phyloP scores from a whole-genome alignment of 2,329 filamentous ascomycete species.

The Setomelanomma holmii region DNA sequence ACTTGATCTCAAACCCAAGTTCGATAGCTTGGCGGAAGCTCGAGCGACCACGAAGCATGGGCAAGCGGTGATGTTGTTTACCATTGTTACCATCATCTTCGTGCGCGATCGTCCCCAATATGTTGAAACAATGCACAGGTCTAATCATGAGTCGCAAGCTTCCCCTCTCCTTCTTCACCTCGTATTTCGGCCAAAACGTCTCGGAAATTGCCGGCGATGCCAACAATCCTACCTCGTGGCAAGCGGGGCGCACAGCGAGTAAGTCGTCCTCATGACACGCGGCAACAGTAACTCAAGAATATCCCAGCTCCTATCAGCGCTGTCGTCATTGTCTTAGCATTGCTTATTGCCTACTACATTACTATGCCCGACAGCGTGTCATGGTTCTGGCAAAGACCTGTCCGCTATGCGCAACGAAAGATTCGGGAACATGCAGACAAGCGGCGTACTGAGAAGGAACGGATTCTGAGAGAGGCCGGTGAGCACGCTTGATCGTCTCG shows the following conservation, averaged over 20 bases:
- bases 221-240: conserved; percentile 4
- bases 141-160: conserved; percentile 3
- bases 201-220: conserved; percentile 12
- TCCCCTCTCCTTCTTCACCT: conserved; percentile 17
- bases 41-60: conserved; percentile 8
- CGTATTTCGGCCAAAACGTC: conserved; percentile 15
- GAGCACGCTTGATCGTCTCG: too few species aligned
- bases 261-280: background rate
- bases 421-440: too few species aligned
- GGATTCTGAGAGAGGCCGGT: too few species aligned
- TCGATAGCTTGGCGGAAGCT: conserved; percentile 9
- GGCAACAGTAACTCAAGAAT: background rate
- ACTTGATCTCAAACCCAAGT: conserved; percentile 11
- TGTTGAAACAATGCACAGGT: too few species aligned
- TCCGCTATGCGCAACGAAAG: too few species aligned
- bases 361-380: background rate
- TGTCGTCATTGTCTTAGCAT: background rate
- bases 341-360: background rate
- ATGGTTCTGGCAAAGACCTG: background rate
- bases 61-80: conserved; percentile 15
- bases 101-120: conserved; percentile 2
- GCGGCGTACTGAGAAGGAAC: too few species aligned
- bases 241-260: conserved; percentile 9
- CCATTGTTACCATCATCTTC: conserved; percentile 18
- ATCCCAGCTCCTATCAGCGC: background rate